These are phyloP conservation scores for Silene vulgaris DNA, from an alignment of 179 eudicot genomes.

Conservation along the genomic window DNA sequence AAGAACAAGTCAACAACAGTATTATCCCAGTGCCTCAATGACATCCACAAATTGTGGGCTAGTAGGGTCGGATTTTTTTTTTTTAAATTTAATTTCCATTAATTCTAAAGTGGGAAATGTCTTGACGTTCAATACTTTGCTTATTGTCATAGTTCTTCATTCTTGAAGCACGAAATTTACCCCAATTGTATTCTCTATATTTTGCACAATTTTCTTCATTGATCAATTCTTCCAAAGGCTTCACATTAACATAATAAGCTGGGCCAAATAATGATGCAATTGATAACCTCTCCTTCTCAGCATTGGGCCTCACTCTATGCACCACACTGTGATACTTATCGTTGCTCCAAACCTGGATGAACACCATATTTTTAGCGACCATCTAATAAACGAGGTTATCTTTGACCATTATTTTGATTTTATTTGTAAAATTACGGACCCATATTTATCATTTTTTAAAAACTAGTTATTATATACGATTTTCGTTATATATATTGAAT, in stretches of 20 bases:
- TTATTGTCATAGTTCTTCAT: constrained; percentile 9
- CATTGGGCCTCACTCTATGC: constrained; percentile 16
- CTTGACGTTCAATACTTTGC: constrained; percentile 11
- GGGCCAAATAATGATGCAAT: constrained; percentile 18
- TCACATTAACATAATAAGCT: constrained; percentile 13
- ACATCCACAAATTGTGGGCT: too few relatives aligned
- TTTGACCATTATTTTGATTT: too few relatives aligned
- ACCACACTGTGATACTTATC: constrained; percentile 20
- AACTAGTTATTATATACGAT: too few relatives aligned
- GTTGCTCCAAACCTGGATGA: not conserved
- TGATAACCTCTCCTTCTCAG: constrained; percentile 16
- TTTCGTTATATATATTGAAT: too few relatives aligned
- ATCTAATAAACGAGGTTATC: too few relatives aligned
- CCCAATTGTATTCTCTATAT: constrained; percentile 17
- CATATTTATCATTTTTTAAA: too few relatives aligned
- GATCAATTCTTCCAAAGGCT: constrained; percentile 20
- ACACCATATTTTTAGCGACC: not conserved
- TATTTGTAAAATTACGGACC: too few relatives aligned
- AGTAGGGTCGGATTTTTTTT: too few relatives aligned
- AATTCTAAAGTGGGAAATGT: constrained; percentile 7
- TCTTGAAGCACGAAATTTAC: constrained; percentile 3
- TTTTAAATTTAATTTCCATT: not conserved
- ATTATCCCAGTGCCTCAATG: too few relatives aligned
- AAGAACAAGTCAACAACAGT: too few relatives aligned
- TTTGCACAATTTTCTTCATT: constrained; percentile 11